Evolutionary conservation across 768 basidiomycete genomes (phyloP).

Genomic region (Termitomyces sp.): DNA sequence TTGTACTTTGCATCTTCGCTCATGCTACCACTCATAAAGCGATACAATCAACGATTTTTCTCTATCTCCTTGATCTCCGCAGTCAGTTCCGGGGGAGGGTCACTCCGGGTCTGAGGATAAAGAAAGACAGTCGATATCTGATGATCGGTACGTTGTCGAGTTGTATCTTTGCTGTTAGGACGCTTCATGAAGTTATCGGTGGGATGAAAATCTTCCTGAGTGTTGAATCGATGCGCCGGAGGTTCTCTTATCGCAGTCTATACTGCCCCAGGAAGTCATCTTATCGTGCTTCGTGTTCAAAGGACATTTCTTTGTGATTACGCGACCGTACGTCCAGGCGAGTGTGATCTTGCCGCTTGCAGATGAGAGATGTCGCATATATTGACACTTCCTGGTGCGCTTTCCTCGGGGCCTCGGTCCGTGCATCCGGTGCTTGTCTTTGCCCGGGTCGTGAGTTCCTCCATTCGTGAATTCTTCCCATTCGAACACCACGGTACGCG

Average conservation of each 20-base stretch:
- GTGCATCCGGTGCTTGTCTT: slow-evolving; percentile 61
- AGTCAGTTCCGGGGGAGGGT: slow-evolving; percentile 2
- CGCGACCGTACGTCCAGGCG: too few relatives aligned
- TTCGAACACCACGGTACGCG: slow-evolving; percentile 15
- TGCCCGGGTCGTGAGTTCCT: slow-evolving; percentile 39
- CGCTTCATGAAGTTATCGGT: slow-evolving; percentile 39
- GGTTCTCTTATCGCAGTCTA: background rate
- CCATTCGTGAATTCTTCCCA: background rate
- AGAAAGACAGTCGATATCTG: slow-evolving; percentile 28
- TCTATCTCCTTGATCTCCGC: too few relatives aligned
- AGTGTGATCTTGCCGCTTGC: too few relatives aligned
- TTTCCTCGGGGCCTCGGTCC: slow-evolving; percentile 54
- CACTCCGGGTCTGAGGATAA: slow-evolving; percentile 17
- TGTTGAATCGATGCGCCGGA: slow-evolving; percentile 44
- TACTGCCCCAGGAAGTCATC: slow-evolving; percentile 59
- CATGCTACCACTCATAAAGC: too few relatives aligned
- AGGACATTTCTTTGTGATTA: slow-evolving; percentile 52
- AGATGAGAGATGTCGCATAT: slow-evolving; percentile 54
- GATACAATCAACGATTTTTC: too few relatives aligned
- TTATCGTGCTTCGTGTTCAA: slow-evolving; percentile 56
- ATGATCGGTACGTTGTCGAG: slow-evolving; percentile 27
- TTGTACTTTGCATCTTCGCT: too few relatives aligned
- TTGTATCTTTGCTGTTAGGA: too few relatives aligned
- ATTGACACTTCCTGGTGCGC: slow-evolving; percentile 61
- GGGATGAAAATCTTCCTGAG: slow-evolving; percentile 63